Conservation (phyloP, 768 basidiomycete species). For the Coprinellus micaceus region DNA sequence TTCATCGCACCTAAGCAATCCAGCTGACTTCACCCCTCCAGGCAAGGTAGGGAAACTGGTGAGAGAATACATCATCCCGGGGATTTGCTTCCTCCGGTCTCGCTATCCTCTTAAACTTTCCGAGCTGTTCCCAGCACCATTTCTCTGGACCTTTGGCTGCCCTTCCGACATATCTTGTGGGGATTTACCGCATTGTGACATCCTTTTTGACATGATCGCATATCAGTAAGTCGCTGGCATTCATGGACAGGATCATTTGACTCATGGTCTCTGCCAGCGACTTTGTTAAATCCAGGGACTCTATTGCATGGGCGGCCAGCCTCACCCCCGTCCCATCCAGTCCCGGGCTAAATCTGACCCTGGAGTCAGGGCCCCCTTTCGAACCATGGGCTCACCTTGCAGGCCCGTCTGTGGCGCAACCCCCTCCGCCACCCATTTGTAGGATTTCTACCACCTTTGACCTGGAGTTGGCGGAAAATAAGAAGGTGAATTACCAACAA, state of each 20-base stretch:
- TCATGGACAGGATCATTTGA: neutral
- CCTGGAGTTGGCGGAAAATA: too few relatives aligned
- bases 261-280: neutral
- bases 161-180: neutral
- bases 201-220: neutral
- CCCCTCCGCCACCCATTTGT: too few relatives aligned
- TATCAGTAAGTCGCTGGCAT: neutral
- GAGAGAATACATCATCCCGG: neutral
- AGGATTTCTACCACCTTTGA: too few relatives aligned
- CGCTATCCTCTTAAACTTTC: neutral
- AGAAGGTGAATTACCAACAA: too few relatives aligned
- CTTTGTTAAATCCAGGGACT: neutral
- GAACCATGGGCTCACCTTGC: too few relatives aligned
- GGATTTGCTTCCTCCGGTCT: neutral
- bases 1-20: neutral
- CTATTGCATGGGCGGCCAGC: neutral
- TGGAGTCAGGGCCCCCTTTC: neutral
- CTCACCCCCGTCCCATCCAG: neutral
- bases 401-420: too few relatives aligned
- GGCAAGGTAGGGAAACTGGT: neutral
- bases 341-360: neutral
- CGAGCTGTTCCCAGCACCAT: neutral
- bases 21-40: neutral
- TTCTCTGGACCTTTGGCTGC: neutral
- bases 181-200: neutral